Evolutionary conservation across 306 rosid genomes (phyloP), one percentile per base, ranked within the genome.

Genomic region (Arachis stenosperma): DNA sequence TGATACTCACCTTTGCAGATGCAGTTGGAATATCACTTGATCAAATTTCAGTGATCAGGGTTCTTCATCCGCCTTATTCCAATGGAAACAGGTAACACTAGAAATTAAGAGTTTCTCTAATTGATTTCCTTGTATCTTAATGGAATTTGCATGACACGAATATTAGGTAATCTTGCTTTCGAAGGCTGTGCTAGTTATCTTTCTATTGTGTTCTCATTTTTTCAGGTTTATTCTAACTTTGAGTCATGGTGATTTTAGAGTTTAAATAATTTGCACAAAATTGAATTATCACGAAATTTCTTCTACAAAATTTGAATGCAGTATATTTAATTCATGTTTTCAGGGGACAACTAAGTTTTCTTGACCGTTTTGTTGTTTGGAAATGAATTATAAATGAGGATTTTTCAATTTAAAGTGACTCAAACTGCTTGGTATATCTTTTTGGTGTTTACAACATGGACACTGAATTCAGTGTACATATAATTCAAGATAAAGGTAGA

Each of bases 1-100:
- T 65, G 47, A 74, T 41, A 51, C 33, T 57, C 71, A 7, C 58
- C 76, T 77, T 69, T 85, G 82, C 91, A 93, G 98, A 93, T 40
- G 89, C 82, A 80, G 80, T 84, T 80, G 96, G 91, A 55, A 79
- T 90, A 80, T 81, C 88, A 78, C 90, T 88, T 77, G 92, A 90
- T 77, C 69, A 76, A 67, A 90, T 89, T 81, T 80, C 93, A 47
- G 97, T 90, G 68, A 89, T 83, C 60, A 89, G 83, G 78, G 96
- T 90, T 85, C 90, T 90, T 60, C 97, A 86, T 65, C 93, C 87
- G 82, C 91, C 93, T 67, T 73, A 82, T 87, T 88, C 94, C 74
- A 71, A 39, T 36, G 92, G 98, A 84, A 88, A 89, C 73, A 88
- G 93, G 98, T 81, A 87, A 86, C 94, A 79, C 62, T 74, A 67